Base-by-base conservation (phyloP, 108 stramenopile genomes). In the Skeletonema tropicum region DNA sequence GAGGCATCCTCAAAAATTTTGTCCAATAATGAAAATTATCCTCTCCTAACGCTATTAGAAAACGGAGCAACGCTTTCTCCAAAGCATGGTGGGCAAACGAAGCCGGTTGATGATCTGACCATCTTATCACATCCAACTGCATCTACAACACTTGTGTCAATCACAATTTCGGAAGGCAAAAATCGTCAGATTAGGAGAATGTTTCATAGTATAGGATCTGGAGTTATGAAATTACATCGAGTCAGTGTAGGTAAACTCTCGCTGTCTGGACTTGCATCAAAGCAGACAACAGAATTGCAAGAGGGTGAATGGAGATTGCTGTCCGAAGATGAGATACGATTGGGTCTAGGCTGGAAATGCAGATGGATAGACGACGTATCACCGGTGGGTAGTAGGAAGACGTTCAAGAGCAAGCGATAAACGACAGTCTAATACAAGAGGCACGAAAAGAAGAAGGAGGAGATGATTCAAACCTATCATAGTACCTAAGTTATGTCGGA, bases 141-240 rank as follows among this genome's bases (percentile, higher is more conserved):
- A 32, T 88, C 82, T 61, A 80, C 89, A 12, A 90, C 89, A 60
- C 33, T 77, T 12, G 86, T 88, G 15, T 80, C 80, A 2, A 65
- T 90, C 17, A 87, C 89, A 15, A 87, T 90, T 21, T 65, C 71
- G 8, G 86, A 91, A 73, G 90, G 90, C 1, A 87, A 84, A 70
- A 91, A 91, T 80, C 68, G 90, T 46, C 90, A 91, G 70, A 74
- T 91, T 10, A 84, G 90, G 55, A 60, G 88, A 52, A 91, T 88
- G 87, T 91, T 91, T 63, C 90, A 91, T 64, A 84, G 84, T 21
- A 71, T 91, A n/a, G 83, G 85, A 55, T 87, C 86, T 2, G 90
- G 90, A 13, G 90, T 91, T 4, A 88, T 91, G 83, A 77, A 86
- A 64, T 60, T 91, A 23, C 64, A 85, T 66, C 83, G 90, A 39